Percentiles rank a stretch among this genome's conserved stretches.
phyloP scores from a whole-genome alignment of 2,329 filamentous ascomycete genomes.

The Aspergillus fischeri region DNA sequence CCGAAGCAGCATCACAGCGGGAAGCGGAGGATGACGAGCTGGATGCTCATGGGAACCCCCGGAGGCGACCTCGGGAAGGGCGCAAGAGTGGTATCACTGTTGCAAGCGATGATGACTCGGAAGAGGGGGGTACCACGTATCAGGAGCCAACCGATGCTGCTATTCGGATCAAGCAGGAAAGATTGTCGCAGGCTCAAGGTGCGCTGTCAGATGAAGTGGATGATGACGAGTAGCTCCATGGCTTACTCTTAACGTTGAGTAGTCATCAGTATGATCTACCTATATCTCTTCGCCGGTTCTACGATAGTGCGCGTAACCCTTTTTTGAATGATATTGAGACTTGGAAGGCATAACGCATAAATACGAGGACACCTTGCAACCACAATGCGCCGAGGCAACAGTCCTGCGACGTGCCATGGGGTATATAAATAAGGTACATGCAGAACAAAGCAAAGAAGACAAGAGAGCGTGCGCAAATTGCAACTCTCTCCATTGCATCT shows the following conservation, averaged over 20 bases:
- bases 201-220: neutral
- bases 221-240: neutral
- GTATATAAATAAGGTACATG: neutral
- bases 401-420: neutral
- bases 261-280: neutral
- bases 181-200: slow-evolving; percentile 5
- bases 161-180: slow-evolving; percentile 18
- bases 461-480: neutral
- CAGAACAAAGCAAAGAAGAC: neutral
- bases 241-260: neutral
- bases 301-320: neutral
- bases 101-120: slow-evolving; percentile 26
- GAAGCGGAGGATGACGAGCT: slow-evolving; percentile 31
- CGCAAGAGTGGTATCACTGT: slow-evolving; percentile 27
- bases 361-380: neutral
- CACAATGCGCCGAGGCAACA: neutral
- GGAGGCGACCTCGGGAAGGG: slow-evolving; percentile 10
- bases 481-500: neutral
- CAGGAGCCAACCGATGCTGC: neutral
- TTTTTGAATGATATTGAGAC: neutral
- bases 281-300: neutral
- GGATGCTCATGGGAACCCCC: slow-evolving; percentile 13
- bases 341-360: neutral
- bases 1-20: slow-evolving; percentile 22
- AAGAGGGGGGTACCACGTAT: slow-evolving; percentile 11